phyloP scores from a whole-genome alignment of 2,329 filamentous ascomycete species.

The Fusarium oxysporum region DNA sequence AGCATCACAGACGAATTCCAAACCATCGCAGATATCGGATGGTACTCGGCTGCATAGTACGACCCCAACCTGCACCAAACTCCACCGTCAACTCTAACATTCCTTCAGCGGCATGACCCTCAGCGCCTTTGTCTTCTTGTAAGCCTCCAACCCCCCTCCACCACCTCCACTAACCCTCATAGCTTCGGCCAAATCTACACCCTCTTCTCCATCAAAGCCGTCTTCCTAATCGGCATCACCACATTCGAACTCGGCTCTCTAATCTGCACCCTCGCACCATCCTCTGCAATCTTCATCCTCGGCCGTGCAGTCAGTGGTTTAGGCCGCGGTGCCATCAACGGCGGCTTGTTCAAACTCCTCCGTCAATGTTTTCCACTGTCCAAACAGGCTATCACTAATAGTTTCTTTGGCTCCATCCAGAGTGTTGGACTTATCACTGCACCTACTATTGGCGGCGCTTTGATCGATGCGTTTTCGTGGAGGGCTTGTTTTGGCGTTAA shows the following conservation, averaged over 20 bases:
- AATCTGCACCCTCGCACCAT: slow-evolving; percentile 51
- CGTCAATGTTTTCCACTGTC: slow-evolving; percentile 40
- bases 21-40: slow-evolving; percentile 43
- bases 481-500: slow-evolving; percentile 44
- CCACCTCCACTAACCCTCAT: not conserved
- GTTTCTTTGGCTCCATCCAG: slow-evolving; percentile 34
- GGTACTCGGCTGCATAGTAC: slow-evolving; percentile 45
- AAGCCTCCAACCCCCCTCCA: accelerated
- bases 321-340: slow-evolving; percentile 45
- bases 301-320: slow-evolving; percentile 53
- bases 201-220: slow-evolving; percentile 45
- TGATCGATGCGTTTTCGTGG: slow-evolving; percentile 40
- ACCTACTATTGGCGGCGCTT: slow-evolving; percentile 32
- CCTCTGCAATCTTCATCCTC: slow-evolving; percentile 51
- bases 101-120: slow-evolving; percentile 37
- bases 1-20: slow-evolving; percentile 43
- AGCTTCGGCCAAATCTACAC: slow-evolving; percentile 49
- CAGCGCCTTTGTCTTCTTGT: slow-evolving; percentile 43
- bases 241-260: slow-evolving; percentile 51
- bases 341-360: slow-evolving; percentile 41
- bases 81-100: not conserved
- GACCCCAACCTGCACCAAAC: not conserved
- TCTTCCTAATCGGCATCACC: slow-evolving; percentile 46
- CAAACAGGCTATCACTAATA: slow-evolving; percentile 35
- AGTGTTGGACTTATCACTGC: slow-evolving; percentile 37